phyloP scores from a whole-genome alignment of 805 yeast genomes.

The Tetrapisispora fleetii region DNA sequence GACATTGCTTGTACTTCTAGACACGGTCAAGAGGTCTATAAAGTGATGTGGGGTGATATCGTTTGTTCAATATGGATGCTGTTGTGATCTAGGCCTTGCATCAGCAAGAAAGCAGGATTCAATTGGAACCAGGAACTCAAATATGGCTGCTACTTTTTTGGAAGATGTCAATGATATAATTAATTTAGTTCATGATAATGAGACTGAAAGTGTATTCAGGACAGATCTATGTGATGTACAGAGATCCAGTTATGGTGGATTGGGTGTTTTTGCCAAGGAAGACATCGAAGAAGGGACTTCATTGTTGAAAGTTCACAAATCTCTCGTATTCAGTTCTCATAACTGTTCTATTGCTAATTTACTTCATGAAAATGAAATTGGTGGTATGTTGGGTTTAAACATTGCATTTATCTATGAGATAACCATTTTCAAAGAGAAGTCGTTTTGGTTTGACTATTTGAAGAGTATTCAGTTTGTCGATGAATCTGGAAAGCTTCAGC shows the following conservation, averaged over 20 bases:
- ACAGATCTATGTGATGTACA: slow-evolving; percentile 36
- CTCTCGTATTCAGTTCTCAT: slow-evolving; percentile 45
- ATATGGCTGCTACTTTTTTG: slow-evolving; percentile 27
- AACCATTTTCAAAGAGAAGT: slow-evolving; percentile 37
- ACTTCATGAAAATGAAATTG: slow-evolving; percentile 46
- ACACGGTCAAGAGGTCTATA: not conserved
- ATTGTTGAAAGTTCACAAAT: slow-evolving; percentile 53
- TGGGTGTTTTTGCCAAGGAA: slow-evolving; percentile 58
- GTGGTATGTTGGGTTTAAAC: slow-evolving; percentile 59
- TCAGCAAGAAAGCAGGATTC: not conserved
- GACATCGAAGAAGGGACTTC: slow-evolving; percentile 32
- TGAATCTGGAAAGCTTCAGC: slow-evolving; percentile 25
- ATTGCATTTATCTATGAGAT: slow-evolving; percentile 66
- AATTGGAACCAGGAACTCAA: not conserved
- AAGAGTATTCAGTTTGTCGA: slow-evolving; percentile 36
- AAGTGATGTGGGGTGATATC: not conserved
- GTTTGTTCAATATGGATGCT: too few species aligned
- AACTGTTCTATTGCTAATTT: slow-evolving; percentile 59
- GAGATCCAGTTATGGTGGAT: slow-evolving; percentile 48
- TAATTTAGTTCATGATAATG: slow-evolving; percentile 40
- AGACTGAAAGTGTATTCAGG: slow-evolving; percentile 47
- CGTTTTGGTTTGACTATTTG: slow-evolving; percentile 78
- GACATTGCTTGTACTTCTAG: not conserved
- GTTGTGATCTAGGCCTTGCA: not conserved
- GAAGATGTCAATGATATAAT: slow-evolving; percentile 26